Percentiles rank a stretch among this genome's conserved stretches.
Evolutionary conservation across 345 rosid species (phyloP).

Genomic region (Draba incana): DNA sequence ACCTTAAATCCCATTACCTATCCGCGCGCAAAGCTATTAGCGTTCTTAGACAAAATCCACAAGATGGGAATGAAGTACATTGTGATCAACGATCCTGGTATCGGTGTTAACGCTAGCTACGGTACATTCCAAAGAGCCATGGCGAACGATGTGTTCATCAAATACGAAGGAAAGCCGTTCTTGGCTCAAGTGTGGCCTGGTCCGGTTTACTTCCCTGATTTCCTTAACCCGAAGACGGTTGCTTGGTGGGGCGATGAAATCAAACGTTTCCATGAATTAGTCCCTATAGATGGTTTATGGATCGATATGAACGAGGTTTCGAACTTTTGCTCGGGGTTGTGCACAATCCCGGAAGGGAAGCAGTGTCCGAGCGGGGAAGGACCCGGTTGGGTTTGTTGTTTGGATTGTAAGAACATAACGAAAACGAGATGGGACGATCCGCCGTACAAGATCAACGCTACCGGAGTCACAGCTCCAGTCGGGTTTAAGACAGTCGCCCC

Average conservation of each 20-base stretch:
- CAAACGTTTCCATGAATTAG: slow-evolving; percentile 84
- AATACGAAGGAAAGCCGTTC: slow-evolving; percentile 80
- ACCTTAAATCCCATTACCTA: slow-evolving; percentile 66
- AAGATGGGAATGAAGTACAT: slow-evolving; percentile 88
- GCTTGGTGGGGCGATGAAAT: slow-evolving; percentile 94
- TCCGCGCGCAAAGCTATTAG: slow-evolving; percentile 78
- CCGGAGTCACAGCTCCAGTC: slow-evolving; percentile 65
- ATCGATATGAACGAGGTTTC: slow-evolving; percentile 99
- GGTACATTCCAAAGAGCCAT: slow-evolving; percentile 81
- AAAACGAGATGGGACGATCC: slow-evolving; percentile 91
- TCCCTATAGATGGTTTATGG: slow-evolving; percentile 91
- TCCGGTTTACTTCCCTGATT: slow-evolving; percentile 92
- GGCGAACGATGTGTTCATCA: slow-evolving; percentile 87
- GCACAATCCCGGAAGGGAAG: slow-evolving; percentile 68
- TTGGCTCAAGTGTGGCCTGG: slow-evolving; percentile 99
- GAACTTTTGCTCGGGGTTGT: slow-evolving; percentile 81
- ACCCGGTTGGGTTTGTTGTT: slow-evolving; percentile 96
- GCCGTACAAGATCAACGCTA: slow-evolving; percentile 95
- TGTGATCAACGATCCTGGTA: slow-evolving; percentile 81
- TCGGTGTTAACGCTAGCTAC: slow-evolving; percentile 73
- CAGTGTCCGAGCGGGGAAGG: slow-evolving; percentile 79
- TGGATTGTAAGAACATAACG: slow-evolving; percentile 96
- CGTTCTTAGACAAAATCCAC: slow-evolving; percentile 85
- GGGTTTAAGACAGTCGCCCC: slow-evolving; percentile 97
- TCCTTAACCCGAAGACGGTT: slow-evolving; percentile 90